Percentiles rank a stretch among this genome's conserved stretches.
phyloP scores from a whole-genome alignment of 2,329 filamentous ascomycete species.

The Lachnellula arida region DNA sequence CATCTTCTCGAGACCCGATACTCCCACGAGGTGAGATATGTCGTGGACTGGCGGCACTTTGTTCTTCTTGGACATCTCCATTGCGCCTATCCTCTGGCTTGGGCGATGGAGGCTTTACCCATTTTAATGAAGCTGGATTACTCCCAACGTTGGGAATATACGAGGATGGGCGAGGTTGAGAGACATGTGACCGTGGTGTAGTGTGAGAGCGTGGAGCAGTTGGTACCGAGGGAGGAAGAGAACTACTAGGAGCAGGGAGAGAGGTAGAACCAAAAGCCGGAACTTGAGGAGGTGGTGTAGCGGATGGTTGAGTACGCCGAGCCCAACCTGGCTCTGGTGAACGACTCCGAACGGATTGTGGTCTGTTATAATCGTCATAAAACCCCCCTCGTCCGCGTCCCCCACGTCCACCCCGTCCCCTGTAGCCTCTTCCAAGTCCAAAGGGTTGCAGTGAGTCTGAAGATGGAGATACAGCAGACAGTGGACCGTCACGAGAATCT shows the following conservation, averaged over 20 bases:
- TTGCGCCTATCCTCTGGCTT: too few species aligned
- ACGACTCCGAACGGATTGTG: slow-evolving; percentile 25
- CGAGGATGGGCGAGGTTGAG: not conserved
- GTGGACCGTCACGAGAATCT: slow-evolving; percentile 67
- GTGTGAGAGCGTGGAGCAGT: slow-evolving; percentile 3
- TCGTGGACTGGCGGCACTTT: not conserved
- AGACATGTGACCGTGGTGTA: not conserved
- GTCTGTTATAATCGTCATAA: slow-evolving; percentile 51
- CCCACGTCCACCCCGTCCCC: slow-evolving; percentile 41
- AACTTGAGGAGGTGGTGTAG: slow-evolving; percentile 47
- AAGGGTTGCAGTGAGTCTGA: slow-evolving; percentile 52
- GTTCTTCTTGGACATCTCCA: too few species aligned
- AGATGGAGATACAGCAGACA: slow-evolving; percentile 65
- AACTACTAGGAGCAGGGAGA: slow-evolving; percentile 1
- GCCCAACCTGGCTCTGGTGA: slow-evolving; percentile 28
- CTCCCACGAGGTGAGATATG: not conserved
- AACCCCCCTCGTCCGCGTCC: slow-evolving; percentile 45
- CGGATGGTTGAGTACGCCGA: slow-evolving; percentile 40
- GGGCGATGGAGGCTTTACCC: not conserved
- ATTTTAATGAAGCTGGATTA: not conserved
- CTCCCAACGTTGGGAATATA: not conserved
- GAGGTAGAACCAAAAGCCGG: slow-evolving; percentile 48
- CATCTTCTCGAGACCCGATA: not conserved
- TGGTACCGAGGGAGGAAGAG: slow-evolving; percentile 6
- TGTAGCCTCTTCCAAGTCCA: slow-evolving; percentile 34